Evolutionary conservation across 345 rosid species (phyloP).

Genomic region (Corchorus olitorius): DNA sequence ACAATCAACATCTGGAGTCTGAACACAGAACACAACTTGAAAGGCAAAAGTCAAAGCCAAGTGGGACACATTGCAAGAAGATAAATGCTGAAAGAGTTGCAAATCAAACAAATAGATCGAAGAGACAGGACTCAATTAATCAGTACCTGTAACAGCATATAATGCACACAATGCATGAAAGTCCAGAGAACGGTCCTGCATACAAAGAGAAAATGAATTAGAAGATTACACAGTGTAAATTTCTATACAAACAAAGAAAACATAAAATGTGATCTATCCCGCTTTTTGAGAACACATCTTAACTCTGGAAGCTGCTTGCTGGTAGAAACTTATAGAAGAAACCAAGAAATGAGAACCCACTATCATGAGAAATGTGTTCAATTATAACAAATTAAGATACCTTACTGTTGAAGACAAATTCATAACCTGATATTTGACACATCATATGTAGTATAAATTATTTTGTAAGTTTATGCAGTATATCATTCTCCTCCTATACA

Average conservation of each 20-base stretch:
- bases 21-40: not conserved
- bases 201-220: constrained; percentile 27
- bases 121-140: not conserved
- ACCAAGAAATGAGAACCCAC: not conserved
- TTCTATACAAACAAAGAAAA: not conserved
- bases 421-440: not conserved
- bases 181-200: constrained; percentile 98
- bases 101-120: not conserved
- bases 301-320: not conserved
- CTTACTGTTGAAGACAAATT: not conserved
- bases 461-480: not conserved
- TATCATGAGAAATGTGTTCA: not conserved
- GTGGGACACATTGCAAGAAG: constrained; percentile 4
- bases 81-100: not conserved
- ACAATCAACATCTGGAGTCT: not conserved
- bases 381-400: not conserved
- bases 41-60: not conserved
- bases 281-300: not conserved
- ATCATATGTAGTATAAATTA: not conserved
- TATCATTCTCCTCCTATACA: not conserved
- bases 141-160: constrained; percentile 94
- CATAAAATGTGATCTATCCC: not conserved
- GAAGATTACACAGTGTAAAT: not conserved
- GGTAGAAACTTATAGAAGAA: constrained; percentile 4
- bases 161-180: constrained; percentile 80